Evolutionary conservation across 331 rosid species (phyloP).

Genomic region (Prunus yedoensis): DNA sequence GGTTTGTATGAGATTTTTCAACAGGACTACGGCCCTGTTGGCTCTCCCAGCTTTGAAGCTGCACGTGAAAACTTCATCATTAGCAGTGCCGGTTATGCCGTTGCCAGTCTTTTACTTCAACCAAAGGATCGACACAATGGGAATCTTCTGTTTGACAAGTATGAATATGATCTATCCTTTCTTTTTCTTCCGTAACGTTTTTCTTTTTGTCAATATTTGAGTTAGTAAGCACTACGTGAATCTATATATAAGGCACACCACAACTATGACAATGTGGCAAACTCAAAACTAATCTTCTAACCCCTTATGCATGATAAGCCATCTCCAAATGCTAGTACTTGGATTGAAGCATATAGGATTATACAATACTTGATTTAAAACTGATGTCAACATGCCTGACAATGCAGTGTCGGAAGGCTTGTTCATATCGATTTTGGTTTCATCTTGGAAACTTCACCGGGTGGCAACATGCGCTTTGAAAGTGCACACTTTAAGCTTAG

Average conservation of each 20-base stretch:
- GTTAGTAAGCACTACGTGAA: not conserved
- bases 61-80: constrained; percentile 70
- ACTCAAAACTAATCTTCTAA: not conserved
- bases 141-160: constrained; percentile 90
- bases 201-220: not conserved
- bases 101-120: constrained; percentile 95
- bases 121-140: constrained; percentile 99
- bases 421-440: constrained; percentile 90
- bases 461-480: constrained; percentile 89
- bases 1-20: constrained; percentile 72
- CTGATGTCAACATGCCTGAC: constrained; percentile 27
- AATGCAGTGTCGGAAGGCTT: constrained; percentile 83
- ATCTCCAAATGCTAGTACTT: not conserved
- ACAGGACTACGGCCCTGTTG: no score
- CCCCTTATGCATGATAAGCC: not conserved
- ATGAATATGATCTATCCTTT: constrained; percentile 29
- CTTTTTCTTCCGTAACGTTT: not conserved
- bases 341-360: not conserved
- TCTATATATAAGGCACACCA: not conserved
- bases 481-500: constrained; percentile 96
- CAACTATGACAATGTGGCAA: not conserved
- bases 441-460: constrained; percentile 92
- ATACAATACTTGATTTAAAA: not conserved
- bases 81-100: constrained; percentile 95
- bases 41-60: constrained; percentile 58